These are phyloP conservation scores for Pulveroboletus sp. DNA, from an alignment of 768 basidiomycete genomes.

Conservation along the genomic window DNA sequence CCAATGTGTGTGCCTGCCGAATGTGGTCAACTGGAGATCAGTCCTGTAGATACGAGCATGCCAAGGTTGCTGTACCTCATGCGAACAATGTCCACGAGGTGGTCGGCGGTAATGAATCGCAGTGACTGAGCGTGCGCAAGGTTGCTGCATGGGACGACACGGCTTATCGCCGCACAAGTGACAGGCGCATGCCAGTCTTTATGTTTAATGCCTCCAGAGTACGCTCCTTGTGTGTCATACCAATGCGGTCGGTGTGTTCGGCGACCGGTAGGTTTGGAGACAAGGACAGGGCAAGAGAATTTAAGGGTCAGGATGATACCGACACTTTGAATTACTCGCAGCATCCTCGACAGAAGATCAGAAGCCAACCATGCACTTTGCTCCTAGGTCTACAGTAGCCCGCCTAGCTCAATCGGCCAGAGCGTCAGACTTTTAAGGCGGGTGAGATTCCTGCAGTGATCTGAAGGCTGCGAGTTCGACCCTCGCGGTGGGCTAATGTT, in stretches of 20 bases:
- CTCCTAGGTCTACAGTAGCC: conserved; percentile 22
- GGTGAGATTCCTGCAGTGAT: conserved; percentile 32
- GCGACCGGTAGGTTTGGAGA: not conserved
- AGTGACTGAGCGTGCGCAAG: not conserved
- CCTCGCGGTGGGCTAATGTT: conserved; percentile 71
- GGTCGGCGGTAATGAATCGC: conserved; percentile 21
- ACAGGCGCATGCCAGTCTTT: not conserved
- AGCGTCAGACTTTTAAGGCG: conserved; percentile 52
- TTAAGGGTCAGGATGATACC: no score
- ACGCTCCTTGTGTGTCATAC: conserved; percentile 1
- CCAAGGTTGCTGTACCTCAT: conserved; percentile 1
- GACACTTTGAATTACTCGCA: no score
- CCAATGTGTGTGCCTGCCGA: not conserved
- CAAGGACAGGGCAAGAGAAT: not conserved
- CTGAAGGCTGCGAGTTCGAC: conserved; percentile 85
- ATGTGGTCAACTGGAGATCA: not conserved
- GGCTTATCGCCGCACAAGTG: conserved; percentile 5
- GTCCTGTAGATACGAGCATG: conserved; percentile 1
- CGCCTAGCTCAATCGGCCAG: conserved; percentile 61
- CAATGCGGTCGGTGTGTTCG: not conserved
- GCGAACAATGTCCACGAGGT: conserved; percentile 1
- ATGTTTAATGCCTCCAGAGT: not conserved
- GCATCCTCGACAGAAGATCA: not conserved
- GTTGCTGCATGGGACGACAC: not conserved
- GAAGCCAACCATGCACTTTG: not conserved